Base-by-base conservation (phyloP, 352 stramenopile species). In the Pythium phragmitis region DNA sequence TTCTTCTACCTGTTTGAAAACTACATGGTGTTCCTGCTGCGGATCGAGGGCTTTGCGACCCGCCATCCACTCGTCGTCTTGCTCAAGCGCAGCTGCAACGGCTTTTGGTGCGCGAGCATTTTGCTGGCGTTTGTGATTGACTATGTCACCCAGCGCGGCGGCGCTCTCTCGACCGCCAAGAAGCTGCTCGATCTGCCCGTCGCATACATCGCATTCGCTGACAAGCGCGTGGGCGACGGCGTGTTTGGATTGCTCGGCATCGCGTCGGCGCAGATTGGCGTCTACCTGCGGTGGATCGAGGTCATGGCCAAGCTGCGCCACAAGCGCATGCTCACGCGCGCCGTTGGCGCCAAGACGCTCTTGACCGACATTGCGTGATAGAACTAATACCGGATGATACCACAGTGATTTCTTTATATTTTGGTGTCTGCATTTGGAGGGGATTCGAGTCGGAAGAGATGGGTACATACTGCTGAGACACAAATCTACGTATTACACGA, bases 1-100 rank as follows among this genome's bases (percentile, higher is more conserved):
- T 82, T 83, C 68, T 86, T 89, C 56, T 86, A 85, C 49, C 54
- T 89, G 19, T 70, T 77, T 7, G 80, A 89, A 66, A 89, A 89
- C 70, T 80, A 80, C 60, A 74, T 85, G 58, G 66, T 87, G 23
- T 75, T 85, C 19, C 53, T 75, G 39, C 68, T 79, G 21, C 78
- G 78, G 8, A 65, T 87, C 23, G 36, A 80, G 26, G 72, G 67
- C 13, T 69, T 79, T 30, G 60, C 72, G 6, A 57, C 67, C 9
- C 68, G 67, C 17, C 49, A 86, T 17, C 59, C 69, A 14, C 55
- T 75, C 12, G 62, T 83, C 13, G 52, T 68, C 11, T 50, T 75
- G 19, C 48, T 85, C 47, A 75, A 72, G 43, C 73, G 80, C 7
- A 62, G 65, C 36, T 74, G 72, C 67, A 86, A 81, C 8, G 69